phyloP scores from a whole-genome alignment of 2,329 filamentous ascomycete genomes.

The Nothophoma quercina region DNA sequence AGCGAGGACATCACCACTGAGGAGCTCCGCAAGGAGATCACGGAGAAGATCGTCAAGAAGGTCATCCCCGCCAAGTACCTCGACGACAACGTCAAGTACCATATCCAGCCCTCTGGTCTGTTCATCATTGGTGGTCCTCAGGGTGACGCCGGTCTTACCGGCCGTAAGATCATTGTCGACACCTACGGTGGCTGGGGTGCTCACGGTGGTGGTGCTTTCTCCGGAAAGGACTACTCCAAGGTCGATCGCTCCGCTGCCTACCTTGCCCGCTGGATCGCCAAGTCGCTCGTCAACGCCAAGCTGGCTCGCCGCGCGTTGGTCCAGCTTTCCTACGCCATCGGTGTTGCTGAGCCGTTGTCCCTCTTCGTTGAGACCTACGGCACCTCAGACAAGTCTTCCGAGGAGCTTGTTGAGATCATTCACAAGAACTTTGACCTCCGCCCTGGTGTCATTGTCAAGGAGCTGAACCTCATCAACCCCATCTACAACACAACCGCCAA shows the following conservation, averaged over 20 bases:
- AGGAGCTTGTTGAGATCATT: slow-evolving; percentile 95
- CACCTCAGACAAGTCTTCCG: slow-evolving; percentile 86
- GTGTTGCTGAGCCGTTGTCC: slow-evolving; percentile 96
- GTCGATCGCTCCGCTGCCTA: slow-evolving; percentile 98
- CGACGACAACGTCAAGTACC: slow-evolving; percentile 93
- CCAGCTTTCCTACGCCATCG: slow-evolving; percentile 99
- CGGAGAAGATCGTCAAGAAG: slow-evolving; percentile 96
- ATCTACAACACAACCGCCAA: slow-evolving; percentile 99
- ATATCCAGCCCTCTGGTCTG: slow-evolving; percentile 97
- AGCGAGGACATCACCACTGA: slow-evolving; percentile 86
- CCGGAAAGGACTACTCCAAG: slow-evolving; percentile 99
- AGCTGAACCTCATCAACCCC: slow-evolving; percentile 91
- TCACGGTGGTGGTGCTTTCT: slow-evolving; percentile 99
- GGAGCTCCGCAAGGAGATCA: slow-evolving; percentile 90
- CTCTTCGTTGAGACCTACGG: slow-evolving; percentile 98
- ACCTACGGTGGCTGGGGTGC: slow-evolving; percentile 99
- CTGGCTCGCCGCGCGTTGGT: slow-evolving; percentile 93
- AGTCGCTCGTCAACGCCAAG: slow-evolving; percentile 89
- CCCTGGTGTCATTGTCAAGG: slow-evolving; percentile 97
- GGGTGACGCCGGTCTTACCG: slow-evolving; percentile 97
- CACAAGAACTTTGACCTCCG: slow-evolving; percentile 96
- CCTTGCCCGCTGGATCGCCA: slow-evolving; percentile 97
- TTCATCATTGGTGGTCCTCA: slow-evolving; percentile 99
- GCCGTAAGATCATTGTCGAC: slow-evolving; percentile 99
- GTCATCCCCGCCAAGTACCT: slow-evolving; percentile 92